Percentiles rank a stretch among this genome's conserved stretches.
Evolutionary conservation across 176 grass and related monocot species (phyloP).

Genomic region (Musa troglodytarum): DNA sequence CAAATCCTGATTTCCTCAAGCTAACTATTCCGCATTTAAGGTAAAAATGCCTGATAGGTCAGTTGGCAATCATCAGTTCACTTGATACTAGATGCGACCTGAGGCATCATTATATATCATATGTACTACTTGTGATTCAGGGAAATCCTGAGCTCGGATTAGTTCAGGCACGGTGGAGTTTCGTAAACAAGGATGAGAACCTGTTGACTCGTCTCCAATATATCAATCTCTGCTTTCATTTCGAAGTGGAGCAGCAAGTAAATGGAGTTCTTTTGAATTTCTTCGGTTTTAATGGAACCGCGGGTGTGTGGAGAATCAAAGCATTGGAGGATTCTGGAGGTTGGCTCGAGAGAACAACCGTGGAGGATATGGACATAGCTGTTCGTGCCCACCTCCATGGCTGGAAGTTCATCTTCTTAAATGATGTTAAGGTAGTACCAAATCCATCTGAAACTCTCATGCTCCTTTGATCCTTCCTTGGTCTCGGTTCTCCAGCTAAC

Average conservation of each 20-base stretch:
- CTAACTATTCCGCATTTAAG: slow-evolving; percentile 87
- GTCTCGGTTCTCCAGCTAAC: background rate
- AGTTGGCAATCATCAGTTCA: background rate
- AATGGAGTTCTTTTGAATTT: slow-evolving; percentile 86
- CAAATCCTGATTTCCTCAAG: slow-evolving; percentile 90
- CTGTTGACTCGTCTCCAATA: slow-evolving; percentile 90
- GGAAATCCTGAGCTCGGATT: slow-evolving; percentile 70
- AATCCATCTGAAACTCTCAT: too few relatives aligned
- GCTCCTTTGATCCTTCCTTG: too few relatives aligned
- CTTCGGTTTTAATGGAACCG: slow-evolving; percentile 97
- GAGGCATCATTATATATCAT: background rate
- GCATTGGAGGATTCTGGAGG: slow-evolving; percentile 87
- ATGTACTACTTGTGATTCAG: slow-evolving; percentile 17
- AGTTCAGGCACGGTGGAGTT: slow-evolving; percentile 89
- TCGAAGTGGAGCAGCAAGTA: slow-evolving; percentile 98
- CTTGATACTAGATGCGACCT: background rate
- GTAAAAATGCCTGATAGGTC: slow-evolving; percentile 14
- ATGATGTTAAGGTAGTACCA: slow-evolving; percentile 69
- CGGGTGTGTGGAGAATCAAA: slow-evolving; percentile 94
- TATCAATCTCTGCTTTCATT: slow-evolving; percentile 98
- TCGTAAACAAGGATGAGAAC: slow-evolving; percentile 96
- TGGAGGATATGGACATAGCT: slow-evolving; percentile 99
- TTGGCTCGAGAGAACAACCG: slow-evolving; percentile 96
- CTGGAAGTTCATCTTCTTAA: slow-evolving; percentile 98
- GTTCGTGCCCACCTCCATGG: slow-evolving; percentile 80